Evolutionary conservation across 73 alveolate species (phyloP).

Genomic region (Paramecium sexaurelia): DNA sequence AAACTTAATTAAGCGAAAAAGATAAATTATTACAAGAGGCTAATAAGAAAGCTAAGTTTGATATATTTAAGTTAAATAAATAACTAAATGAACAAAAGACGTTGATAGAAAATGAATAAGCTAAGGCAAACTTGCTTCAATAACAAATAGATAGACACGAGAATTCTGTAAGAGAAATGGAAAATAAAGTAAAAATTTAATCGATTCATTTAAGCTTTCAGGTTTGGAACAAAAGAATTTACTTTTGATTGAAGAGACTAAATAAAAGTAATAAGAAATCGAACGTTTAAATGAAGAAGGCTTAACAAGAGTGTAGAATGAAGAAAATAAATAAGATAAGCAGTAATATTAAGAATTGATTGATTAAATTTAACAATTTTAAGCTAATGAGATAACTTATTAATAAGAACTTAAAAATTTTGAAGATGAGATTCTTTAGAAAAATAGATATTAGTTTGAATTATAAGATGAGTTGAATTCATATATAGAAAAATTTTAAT

Average conservation of each 20-base stretch:
- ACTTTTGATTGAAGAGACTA: neutral
- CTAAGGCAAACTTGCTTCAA: neutral
- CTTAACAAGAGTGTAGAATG: neutral
- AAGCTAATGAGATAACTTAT: neutral
- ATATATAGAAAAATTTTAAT: neutral
- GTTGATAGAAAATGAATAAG: neutral
- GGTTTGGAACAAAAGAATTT: neutral
- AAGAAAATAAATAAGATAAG: neutral
- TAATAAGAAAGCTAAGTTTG: neutral
- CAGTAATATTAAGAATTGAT: constrained; percentile 5
- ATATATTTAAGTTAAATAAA: neutral
- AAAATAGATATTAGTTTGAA: neutral
- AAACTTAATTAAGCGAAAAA: neutral
- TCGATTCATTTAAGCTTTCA: neutral
- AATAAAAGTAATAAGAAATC: neutral
- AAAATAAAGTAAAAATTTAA: neutral
- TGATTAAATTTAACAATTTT: neutral
- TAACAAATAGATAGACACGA: neutral
- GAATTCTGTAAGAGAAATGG: neutral
- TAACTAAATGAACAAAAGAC: neutral
- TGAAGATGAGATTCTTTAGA: neutral
- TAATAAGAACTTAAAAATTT: neutral
- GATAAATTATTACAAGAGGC: neutral
- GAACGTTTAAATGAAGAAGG: neutral
- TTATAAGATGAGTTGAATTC: neutral